A percentile compares a stretch with the other conserved stretches of the same genome.
Conservation (phyloP, 1,139 yeast genomes). For the Yarrowia galli region DNA sequence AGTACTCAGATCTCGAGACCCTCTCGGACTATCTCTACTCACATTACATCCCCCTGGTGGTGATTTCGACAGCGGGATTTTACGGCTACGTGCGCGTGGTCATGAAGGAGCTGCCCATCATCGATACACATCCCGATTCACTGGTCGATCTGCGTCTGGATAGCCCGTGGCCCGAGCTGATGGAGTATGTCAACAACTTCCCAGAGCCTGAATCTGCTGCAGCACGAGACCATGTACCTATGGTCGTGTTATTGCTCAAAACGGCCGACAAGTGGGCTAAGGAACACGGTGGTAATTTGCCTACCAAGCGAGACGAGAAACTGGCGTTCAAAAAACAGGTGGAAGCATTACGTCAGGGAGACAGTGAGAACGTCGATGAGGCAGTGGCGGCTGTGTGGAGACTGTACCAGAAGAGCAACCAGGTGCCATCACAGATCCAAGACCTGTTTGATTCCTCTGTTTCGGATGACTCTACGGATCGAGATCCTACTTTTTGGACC, state of each 20-base stretch:
- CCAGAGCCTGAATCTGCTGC: slow-evolving; percentile 15
- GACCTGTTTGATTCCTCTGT: slow-evolving; percentile 43
- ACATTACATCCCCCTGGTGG: slow-evolving; percentile 61
- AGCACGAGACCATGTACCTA: slow-evolving; percentile 77
- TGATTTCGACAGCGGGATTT: slow-evolving; percentile 65
- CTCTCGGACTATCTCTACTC: slow-evolving; percentile 56
- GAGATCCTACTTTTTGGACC: slow-evolving; percentile 62
- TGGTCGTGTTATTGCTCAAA: slow-evolving; percentile 67
- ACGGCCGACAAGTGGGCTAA: slow-evolving; percentile 59
- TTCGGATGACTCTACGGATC: slow-evolving; percentile 38
- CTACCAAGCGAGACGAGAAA: slow-evolving; percentile 59
- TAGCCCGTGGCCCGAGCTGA: slow-evolving; percentile 78
- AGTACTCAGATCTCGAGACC: slow-evolving; percentile 43
- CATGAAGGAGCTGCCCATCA: slow-evolving; percentile 63
- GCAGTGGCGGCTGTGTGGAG: slow-evolving; percentile 68
- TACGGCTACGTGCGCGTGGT: slow-evolving; percentile 69
- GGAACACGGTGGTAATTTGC: slow-evolving; percentile 52
- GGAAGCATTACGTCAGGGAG: slow-evolving; percentile 52
- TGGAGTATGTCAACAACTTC: slow-evolving; percentile 59
- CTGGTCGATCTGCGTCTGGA: slow-evolving; percentile 75
- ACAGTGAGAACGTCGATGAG: slow-evolving; percentile 73
- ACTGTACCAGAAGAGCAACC: slow-evolving; percentile 50
- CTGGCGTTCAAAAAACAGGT: slow-evolving; percentile 55
- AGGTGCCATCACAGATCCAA: slow-evolving; percentile 53
- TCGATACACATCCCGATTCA: slow-evolving; percentile 78